A percentile compares a stretch with the other conserved stretches of the same genome.
Evolutionary conservation across 2,329 filamentous ascomycete species (phyloP).

Genomic region (Plenodomus lindquistii): DNA sequence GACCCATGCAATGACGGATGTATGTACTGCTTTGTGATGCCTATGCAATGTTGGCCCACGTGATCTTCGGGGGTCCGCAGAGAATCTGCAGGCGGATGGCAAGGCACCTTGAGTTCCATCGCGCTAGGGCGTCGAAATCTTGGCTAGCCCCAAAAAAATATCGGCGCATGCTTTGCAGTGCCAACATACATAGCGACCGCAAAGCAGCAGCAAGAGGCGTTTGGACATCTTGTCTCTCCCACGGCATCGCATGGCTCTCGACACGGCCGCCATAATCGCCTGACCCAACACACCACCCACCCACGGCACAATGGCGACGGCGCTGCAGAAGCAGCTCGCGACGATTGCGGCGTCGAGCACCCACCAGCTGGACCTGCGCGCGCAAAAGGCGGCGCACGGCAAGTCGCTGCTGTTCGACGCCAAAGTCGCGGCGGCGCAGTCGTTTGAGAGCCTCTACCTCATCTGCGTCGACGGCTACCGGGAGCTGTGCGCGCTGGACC

Average conservation of each 20-base stretch:
- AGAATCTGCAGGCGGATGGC: not conserved
- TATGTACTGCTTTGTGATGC: not conserved
- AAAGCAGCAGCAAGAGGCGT: too few relatives aligned
- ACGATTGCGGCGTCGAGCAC: conserved; percentile 89
- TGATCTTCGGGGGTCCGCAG: conserved; percentile 16
- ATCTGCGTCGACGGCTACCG: conserved; percentile 88
- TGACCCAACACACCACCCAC: conserved; percentile 17
- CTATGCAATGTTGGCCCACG: not conserved
- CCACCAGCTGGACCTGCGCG: conserved; percentile 87
- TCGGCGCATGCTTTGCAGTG: not conserved
- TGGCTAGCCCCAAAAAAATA: not conserved
- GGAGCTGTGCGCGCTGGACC: conserved; percentile 86
- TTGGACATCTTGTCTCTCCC: too few relatives aligned
- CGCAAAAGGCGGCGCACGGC: conserved; percentile 87
- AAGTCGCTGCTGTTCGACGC: conserved; percentile 95
- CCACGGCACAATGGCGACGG: conserved; percentile 65
- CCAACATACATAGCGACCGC: not conserved
- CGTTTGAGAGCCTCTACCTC: conserved; percentile 84
- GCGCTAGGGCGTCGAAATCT: not conserved
- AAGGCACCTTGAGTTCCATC: too few relatives aligned
- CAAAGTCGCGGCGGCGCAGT: conserved; percentile 81
- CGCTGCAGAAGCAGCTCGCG: conserved; percentile 91
- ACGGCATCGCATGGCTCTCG: not conserved
- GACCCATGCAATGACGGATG: not conserved
- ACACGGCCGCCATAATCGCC: not conserved